Evolutionary conservation across 108 stramenopile species (phyloP), one percentile per base, ranked within the genome.

Genomic region (Craspedostauros australis): DNA sequence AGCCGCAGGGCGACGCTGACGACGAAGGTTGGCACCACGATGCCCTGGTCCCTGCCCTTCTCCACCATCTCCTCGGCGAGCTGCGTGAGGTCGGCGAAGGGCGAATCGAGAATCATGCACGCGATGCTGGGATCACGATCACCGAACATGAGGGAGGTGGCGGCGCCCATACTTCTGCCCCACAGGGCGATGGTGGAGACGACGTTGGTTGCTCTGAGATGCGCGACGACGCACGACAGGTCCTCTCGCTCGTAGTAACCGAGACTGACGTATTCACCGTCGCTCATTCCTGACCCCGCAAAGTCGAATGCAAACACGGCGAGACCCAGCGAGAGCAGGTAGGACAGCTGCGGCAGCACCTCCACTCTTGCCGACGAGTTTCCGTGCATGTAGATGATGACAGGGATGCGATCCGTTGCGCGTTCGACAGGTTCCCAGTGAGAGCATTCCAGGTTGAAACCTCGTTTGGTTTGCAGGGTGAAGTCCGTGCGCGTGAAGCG

Each of bases 101-200:
- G 79, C 6, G 87, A 90, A 61, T 99, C 99, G 32, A 98, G 70
- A 47, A 99, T 88, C 95, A 98, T 98, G 46, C 84, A 89, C 24
- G 92, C 92, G 55, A 96, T 96, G 49, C 72, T 76, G n/a, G 96
- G 94, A 68, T 97, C 97, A n/a, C 96, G 72, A 60, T 95, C 90
- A 3, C 91, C 94, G 70, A 97, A 96, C 89, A 99, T 81, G 28
- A 99, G 76, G 1, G 97, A 91, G 11, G 97, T 99, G 21, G 94
- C 99, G 39, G 99, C 99, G 32, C 99, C 99, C 99, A 99, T 99
- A 25, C 78, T 82, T 42, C 99, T 75, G 18, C 99, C 99, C 99
- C 99, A 99, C 5, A 99, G 62, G 12, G 94, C 99, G 66, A 99
- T 95, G 11, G 93, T 94, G 25, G 72, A 74, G 21, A 94, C 88